Evolutionary conservation across 768 basidiomycete species (phyloP).

Genomic region (Lentinula sp.): DNA sequence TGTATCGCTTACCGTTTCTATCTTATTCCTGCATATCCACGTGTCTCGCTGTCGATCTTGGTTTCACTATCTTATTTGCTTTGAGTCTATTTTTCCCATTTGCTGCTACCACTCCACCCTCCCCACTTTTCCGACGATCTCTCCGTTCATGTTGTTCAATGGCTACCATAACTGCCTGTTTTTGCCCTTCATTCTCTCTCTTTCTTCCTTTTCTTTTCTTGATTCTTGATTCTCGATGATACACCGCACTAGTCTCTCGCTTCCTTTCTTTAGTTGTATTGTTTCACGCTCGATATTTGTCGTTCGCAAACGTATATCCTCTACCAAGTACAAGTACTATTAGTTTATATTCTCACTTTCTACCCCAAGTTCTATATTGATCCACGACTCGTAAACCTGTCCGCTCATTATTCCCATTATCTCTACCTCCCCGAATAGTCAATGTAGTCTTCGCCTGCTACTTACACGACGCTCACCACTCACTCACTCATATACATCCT

Average conservation of each 20-base stretch:
- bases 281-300: not conserved
- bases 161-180: too few species aligned
- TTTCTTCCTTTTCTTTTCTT: not conserved
- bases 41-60: not conserved
- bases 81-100: not conserved
- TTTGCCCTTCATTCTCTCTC: not conserved
- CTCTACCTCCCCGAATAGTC: not conserved
- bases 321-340: not conserved
- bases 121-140: not conserved
- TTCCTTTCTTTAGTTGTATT: not conserved
- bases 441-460: too few species aligned
- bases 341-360: not conserved
- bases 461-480: too few species aligned
- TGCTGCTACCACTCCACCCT: not conserved
- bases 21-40: conserved; percentile 1
- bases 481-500: too few species aligned
- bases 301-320: not conserved
- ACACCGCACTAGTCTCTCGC: not conserved
- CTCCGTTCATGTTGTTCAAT: not conserved
- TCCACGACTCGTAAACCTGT: not conserved
- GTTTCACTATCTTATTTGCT: not conserved
- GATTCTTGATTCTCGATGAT: not conserved
- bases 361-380: not conserved
- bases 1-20: conserved; percentile 2
- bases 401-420: not conserved